These are phyloP conservation scores for Ramaria rubella DNA, from an alignment of 768 basidiomycete species.

Conservation along the genomic window DNA sequence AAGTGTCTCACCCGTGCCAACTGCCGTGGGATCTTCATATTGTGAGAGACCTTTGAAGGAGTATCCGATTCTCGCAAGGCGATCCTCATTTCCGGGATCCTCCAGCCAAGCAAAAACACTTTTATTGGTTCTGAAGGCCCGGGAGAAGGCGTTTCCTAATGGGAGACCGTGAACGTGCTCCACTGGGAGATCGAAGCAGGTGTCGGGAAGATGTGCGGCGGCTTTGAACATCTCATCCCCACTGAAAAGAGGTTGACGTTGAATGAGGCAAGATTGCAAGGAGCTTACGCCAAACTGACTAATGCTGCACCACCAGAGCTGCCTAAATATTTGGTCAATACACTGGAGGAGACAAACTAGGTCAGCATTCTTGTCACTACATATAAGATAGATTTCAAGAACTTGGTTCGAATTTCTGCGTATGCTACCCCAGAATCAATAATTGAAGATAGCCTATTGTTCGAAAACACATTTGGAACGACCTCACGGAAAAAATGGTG, in stretches of 20 bases:
- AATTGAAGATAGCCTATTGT: constrained; percentile 21
- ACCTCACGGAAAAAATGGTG: constrained; percentile 27
- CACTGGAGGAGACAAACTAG: constrained; percentile 3
- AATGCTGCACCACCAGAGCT: constrained; percentile 18
- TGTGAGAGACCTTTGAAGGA: neutral
- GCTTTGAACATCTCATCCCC: constrained; percentile 1
- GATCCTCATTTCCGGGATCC: neutral
- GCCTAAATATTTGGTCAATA: constrained; percentile 19
- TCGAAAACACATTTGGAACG: constrained; percentile 22
- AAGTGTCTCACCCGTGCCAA: constrained; percentile 13
- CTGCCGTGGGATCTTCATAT: constrained; percentile 9
- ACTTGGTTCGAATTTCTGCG: neutral
- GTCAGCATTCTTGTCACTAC: neutral
- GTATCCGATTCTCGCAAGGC: neutral
- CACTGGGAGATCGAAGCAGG: constrained; percentile 11
- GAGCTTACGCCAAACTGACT: constrained; percentile 15
- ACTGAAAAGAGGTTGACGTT: constrained; percentile 12
- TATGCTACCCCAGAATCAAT: constrained; percentile 22
- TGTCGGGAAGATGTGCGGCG: neutral
- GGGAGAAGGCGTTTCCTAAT: neutral
- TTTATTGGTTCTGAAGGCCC: neutral
- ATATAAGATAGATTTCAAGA: neutral
- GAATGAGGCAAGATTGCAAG: constrained; percentile 10
- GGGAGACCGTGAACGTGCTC: constrained; percentile 11
- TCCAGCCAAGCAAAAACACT: neutral